A percentile compares a stretch with the other conserved stretches of the same genome.
phyloP scores from a whole-genome alignment of 768 basidiomycete genomes.

The Pleurotus sapidus region DNA sequence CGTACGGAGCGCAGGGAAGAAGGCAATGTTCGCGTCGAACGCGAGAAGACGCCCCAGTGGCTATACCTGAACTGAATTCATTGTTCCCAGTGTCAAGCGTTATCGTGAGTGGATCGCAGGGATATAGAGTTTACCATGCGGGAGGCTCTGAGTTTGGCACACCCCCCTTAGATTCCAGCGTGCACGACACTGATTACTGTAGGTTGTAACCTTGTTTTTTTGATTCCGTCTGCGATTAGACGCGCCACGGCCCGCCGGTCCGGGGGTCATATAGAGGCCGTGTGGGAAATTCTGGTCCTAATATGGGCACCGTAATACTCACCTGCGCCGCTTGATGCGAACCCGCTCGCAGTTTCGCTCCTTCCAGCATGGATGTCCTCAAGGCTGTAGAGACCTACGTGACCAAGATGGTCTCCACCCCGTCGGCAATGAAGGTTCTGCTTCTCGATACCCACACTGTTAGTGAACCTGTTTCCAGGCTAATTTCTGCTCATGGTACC shows the following conservation, averaged over 20 bases:
- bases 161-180: background rate
- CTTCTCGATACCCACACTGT: conserved; percentile 95
- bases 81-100: background rate
- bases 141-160: background rate
- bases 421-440: conserved; percentile 92
- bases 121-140: background rate
- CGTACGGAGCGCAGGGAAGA: background rate
- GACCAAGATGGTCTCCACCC: conserved; percentile 81
- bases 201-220: conserved; percentile 5
- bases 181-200: background rate
- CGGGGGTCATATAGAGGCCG: background rate
- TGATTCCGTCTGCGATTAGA: conserved; percentile 1
- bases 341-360: background rate
- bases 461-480: conserved; percentile 18
- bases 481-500: background rate
- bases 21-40: background rate
- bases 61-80: background rate
- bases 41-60: background rate
- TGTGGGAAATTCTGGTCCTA: background rate
- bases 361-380: conserved; percentile 80
- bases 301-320: background rate
- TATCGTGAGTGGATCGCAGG: background rate
- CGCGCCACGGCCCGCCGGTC: conserved; percentile 2
- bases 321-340: no score
- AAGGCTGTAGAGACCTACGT: conserved; percentile 96